A percentile compares a stretch with the other conserved stretches of the same genome.
phyloP scores from a whole-genome alignment of 257 asterid genomes.

The Nicotiana sylvestris region DNA sequence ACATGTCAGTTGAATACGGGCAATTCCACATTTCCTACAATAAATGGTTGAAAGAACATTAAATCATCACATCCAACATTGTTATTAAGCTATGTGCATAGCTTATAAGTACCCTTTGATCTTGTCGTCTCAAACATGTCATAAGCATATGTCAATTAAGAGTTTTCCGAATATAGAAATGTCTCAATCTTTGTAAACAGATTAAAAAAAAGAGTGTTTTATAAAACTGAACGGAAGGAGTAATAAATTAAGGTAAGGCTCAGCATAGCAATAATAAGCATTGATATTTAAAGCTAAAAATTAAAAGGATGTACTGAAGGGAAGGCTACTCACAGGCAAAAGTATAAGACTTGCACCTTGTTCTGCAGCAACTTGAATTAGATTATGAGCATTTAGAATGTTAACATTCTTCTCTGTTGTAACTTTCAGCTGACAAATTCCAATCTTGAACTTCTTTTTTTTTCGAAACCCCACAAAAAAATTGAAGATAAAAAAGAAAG shows the following conservation, averaged over 20 bases:
- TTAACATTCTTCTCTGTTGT: conserved; percentile 27
- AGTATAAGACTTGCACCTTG: conserved; percentile 37
- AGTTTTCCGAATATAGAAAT: too few species aligned
- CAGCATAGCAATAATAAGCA: not conserved
- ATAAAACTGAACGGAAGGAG: too few species aligned
- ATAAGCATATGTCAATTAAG: too few species aligned
- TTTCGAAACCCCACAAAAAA: not conserved
- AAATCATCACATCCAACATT: not conserved
- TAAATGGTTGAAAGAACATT: not conserved
- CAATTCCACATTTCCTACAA: conserved; percentile 50
- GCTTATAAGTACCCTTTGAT: not conserved
- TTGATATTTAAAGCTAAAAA: not conserved
- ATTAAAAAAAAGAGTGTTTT: too few species aligned
- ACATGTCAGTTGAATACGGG: conserved; percentile 29
- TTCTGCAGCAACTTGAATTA: conserved; percentile 29
- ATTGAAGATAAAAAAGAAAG: not conserved
- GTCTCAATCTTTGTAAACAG: too few species aligned
- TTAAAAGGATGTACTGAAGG: not conserved
- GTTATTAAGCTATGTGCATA: not conserved
- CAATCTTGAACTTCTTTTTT: conserved; percentile 34
- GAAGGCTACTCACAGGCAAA: conserved; percentile 33
- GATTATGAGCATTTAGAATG: conserved; percentile 19
- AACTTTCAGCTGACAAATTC: conserved; percentile 39
- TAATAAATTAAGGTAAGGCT: not conserved
- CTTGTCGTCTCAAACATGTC: too few species aligned